Conservation (phyloP, 75 land plant genomes). For the Selaginella tamariscina region DNA sequence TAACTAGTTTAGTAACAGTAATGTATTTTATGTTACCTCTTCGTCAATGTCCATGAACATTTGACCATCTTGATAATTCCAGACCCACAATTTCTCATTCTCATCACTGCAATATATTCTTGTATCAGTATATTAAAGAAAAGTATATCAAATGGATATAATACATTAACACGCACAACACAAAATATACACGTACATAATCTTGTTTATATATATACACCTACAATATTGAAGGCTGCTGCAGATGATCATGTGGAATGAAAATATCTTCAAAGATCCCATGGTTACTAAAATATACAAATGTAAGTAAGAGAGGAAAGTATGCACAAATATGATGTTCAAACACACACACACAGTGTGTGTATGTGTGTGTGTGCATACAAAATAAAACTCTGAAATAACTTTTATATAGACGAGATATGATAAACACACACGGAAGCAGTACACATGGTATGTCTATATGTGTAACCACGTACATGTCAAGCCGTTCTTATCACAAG, state of each 20-base stretch:
- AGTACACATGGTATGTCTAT: no score
- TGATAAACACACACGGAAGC: no score
- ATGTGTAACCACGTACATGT: constrained; percentile 43
- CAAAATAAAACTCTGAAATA: no score
- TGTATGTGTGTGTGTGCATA: no score
- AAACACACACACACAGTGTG: no score
- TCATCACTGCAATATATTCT: constrained; percentile 18
- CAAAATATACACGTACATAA: no score
- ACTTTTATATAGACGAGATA: no score
- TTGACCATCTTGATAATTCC: constrained; percentile 39
- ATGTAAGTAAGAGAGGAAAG: no score
- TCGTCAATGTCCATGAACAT: constrained; percentile 51
- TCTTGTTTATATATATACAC: neutral
- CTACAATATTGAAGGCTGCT: constrained; percentile 38
- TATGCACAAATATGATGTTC: no score
- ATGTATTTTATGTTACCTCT: constrained; percentile 34
- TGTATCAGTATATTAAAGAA: neutral
- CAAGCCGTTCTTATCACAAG: constrained; percentile 50
- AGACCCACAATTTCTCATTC: constrained; percentile 51
- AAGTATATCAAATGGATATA: no score
- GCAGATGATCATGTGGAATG: constrained; percentile 44
- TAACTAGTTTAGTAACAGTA: neutral
- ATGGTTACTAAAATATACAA: constrained; percentile 39
- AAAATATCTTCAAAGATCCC: constrained; percentile 63
- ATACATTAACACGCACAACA: no score